These are phyloP conservation scores for Brassica incana DNA, from an alignment of 345 rosid species.

Conservation along the genomic window DNA sequence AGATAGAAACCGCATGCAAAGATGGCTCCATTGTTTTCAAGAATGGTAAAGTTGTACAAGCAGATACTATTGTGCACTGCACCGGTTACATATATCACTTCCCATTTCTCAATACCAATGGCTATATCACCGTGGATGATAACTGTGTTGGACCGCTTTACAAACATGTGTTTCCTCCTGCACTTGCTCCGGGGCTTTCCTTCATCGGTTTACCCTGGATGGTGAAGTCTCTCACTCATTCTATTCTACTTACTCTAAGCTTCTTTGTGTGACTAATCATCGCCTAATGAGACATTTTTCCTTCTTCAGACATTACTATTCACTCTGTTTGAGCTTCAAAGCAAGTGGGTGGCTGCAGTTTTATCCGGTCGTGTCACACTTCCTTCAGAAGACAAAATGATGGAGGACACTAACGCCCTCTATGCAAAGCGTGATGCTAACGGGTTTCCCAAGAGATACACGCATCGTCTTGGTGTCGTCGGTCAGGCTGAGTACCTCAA, in stretches of 20 bases:
- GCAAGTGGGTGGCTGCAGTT: conserved; percentile 45
- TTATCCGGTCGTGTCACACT: conserved; percentile 21
- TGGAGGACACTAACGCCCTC: conserved; percentile 47
- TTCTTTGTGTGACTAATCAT: neutral
- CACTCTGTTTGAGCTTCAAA: conserved; percentile 38
- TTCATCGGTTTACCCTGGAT: conserved; percentile 80
- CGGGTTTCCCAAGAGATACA: conserved; percentile 60
- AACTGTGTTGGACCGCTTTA: conserved; percentile 80
- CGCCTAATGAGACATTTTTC: neutral
- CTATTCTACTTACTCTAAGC: neutral
- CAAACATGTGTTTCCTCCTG: conserved; percentile 78
- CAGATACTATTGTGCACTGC: conserved; percentile 74
- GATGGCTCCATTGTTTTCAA: conserved; percentile 67
- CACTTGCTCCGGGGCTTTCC: conserved; percentile 71
- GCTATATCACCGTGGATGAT: conserved; percentile 65
- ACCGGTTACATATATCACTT: conserved; percentile 86
- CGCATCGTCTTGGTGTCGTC: conserved; percentile 46
- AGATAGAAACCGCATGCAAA: conserved; percentile 59
- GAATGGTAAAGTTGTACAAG: conserved; percentile 52
- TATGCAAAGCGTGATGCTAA: conserved; percentile 55
- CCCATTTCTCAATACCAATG: conserved; percentile 79
- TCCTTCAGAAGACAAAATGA: conserved; percentile 36
- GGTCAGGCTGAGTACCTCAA: conserved; percentile 40
- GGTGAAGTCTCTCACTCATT: conserved; percentile 44
- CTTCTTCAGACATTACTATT: conserved; percentile 22